Percentiles rank a stretch among this genome's conserved stretches.
These are phyloP conservation scores for Protostelium mycophagum DNA, from an alignment of 78 protist species.

Conservation along the genomic window DNA sequence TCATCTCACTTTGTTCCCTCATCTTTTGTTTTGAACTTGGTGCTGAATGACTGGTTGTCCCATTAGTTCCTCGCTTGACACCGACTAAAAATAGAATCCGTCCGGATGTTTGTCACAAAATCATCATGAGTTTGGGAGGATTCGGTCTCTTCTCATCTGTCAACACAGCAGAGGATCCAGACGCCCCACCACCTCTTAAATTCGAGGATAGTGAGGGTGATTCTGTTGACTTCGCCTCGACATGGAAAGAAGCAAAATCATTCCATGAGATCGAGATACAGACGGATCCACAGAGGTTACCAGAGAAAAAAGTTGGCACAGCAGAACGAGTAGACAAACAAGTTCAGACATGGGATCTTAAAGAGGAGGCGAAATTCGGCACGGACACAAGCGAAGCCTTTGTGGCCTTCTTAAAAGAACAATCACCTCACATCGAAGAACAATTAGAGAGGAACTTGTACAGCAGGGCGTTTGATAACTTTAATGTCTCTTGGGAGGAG, in stretches of 20 bases:
- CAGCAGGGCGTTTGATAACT: background rate
- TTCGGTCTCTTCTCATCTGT: background rate
- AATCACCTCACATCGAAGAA: background rate
- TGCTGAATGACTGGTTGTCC: too few relatives aligned
- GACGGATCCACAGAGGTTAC: background rate
- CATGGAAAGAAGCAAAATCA: background rate
- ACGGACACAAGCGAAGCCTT: background rate
- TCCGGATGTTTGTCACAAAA: too few relatives aligned
- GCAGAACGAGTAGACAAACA: background rate
- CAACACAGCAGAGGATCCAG: background rate
- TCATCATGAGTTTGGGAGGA: background rate
- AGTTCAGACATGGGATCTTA: background rate
- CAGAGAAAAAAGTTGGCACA: background rate
- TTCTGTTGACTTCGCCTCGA: background rate
- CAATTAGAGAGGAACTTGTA: background rate
- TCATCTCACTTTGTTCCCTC: too few relatives aligned
- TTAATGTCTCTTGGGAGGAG: background rate
- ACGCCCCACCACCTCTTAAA: background rate
- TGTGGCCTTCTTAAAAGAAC: background rate
- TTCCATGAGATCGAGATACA: background rate
- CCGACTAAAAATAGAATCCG: too few relatives aligned
- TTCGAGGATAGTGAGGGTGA: background rate
- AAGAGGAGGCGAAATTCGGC: background rate
- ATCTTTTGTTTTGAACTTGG: too few relatives aligned
- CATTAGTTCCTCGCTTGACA: too few relatives aligned